Percentiles rank a stretch among this genome's conserved stretches.
These are phyloP conservation scores for Suillus clintonianus DNA, from an alignment of 768 basidiomycete genomes.

Conservation along the genomic window DNA sequence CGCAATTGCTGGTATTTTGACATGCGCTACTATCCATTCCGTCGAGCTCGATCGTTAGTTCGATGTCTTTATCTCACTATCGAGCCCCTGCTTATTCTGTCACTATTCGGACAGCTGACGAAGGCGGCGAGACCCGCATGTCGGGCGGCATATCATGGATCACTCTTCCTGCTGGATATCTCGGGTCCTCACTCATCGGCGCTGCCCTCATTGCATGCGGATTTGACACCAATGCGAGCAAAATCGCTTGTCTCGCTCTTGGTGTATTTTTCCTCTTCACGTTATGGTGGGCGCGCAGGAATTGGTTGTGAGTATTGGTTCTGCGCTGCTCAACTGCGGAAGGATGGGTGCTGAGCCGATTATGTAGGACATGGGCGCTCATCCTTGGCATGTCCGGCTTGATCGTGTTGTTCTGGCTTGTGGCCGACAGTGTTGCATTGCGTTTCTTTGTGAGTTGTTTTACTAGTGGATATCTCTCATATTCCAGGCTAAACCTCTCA, in stretches of 20 bases:
- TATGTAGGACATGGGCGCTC: slow-evolving; percentile 69
- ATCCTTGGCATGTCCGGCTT: slow-evolving; percentile 80
- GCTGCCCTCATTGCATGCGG: slow-evolving; percentile 86
- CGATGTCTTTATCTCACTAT: neutral
- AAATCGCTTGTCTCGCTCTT: slow-evolving; percentile 76
- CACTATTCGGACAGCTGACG: slow-evolving; percentile 58
- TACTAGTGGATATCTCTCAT: no score
- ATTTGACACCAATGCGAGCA: slow-evolving; percentile 87
- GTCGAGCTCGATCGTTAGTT: slow-evolving; percentile 84
- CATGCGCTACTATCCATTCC: slow-evolving; percentile 83
- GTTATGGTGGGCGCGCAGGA: slow-evolving; percentile 83
- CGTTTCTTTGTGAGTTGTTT: slow-evolving; percentile 65
- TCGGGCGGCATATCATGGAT: slow-evolving; percentile 81
- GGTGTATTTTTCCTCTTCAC: slow-evolving; percentile 87
- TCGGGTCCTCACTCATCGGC: slow-evolving; percentile 85
- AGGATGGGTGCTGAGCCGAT: neutral
- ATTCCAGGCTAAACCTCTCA: neutral
- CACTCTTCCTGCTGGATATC: slow-evolving; percentile 84
- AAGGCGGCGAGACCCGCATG: slow-evolving; percentile 87
- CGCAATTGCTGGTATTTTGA: slow-evolving; percentile 76
- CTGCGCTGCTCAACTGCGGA: neutral
- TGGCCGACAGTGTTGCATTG: slow-evolving; percentile 70
- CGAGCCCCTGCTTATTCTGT: slow-evolving; percentile 9
- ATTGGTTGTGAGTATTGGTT: slow-evolving; percentile 58
- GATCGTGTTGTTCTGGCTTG: slow-evolving; percentile 84